Evolutionary conservation across 495 filamentous ascomycete species (phyloP), one percentile per base, ranked within the genome.

Genomic region (Bathelium albidoporum): DNA sequence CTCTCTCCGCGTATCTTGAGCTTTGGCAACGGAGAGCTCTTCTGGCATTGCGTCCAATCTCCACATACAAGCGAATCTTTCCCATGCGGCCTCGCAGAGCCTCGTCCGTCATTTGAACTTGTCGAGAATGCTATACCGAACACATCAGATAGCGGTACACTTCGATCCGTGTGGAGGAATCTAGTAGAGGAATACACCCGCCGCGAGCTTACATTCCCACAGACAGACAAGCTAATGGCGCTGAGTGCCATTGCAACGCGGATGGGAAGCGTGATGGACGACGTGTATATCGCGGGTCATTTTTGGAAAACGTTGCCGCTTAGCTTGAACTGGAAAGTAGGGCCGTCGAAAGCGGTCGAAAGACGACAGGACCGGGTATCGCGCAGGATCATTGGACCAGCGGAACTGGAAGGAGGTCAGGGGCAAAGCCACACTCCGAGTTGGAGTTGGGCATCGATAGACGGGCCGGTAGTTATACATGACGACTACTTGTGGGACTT

Each of bases 1-100:
- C 59, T 73, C 2, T 64, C 67, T 14, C 49, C 59, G 20, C 62
- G 70, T 12, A 53, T 68, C 18, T 22, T 73, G 9, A 70, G 70
- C 60, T 69, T 66, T 53, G 60, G 49, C n/a, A 1, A 41, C 0
- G 22, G 53, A 9, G 62, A 71, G 53, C 55, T 71, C 31, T 12
- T 64, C 22, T 73, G 69, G 69, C 61, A 70, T 31, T 73, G 71
- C 34, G 18, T 20, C 44, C 44, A 49, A 20, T 49, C 9, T 22
- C 44, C 44, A 18, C 5, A 49, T 22, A 18, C 44, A 49, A 10
- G 44, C 44, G 44, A 49, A 22, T 49, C 44, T 18, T 49, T 49
- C 44, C 44, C 44, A 18, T 49, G 44, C 20, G 44, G 44, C 44
- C 44, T 49, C 44, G 44, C 44, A 22, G 3, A 49, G 4, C 18